Base-by-base conservation (phyloP, 345 rosid genomes). In the Populus euphratica region DNA sequence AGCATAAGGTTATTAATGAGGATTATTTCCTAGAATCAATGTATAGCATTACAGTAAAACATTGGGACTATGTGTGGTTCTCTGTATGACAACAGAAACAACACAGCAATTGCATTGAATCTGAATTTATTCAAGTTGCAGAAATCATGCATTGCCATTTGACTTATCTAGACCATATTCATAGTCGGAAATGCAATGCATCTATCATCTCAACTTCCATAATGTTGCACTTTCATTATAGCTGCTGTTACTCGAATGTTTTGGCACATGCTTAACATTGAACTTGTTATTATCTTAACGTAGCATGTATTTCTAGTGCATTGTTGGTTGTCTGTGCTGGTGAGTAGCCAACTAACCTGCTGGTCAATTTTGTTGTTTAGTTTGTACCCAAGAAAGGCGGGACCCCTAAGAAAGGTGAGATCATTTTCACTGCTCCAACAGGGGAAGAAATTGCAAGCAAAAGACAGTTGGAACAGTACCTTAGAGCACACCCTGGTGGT, bases 391-490 rank as follows among this genome's bases (percentile, higher is more conserved):
- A 39, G 72, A 74, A 69, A 71, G 67, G 81, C 13, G 76, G 84
- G 31, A 74, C 73, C 21, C 49, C 63, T 20, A 79, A 68, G 82
- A 82, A 76, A 69, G 63, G 69, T 68, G 82, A 82, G 68, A 76
- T 82, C 8, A 50, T 75, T 33, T 82, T 82, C 80, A 76, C 72
- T 50, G 73, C 82, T 17, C 85, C 85, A 20, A 79, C 82, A 1
- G 85, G 85, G 35, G 85, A 79, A 76, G 85, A 79, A 63, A 75
- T 82, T 49, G 76, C 80, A 6, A 64, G 47, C 80, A 79, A 64
- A 64, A 82, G 80, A 71, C 85, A 79, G 76, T 54, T 82, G 79
- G 85, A 82, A 35, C 85, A 82, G 70, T 82, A 82, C 54, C 82
- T 82, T 38, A 82, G 79, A 68, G 77, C 80, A 14, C 82, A 82